Evolutionary conservation across 176 grass and related monocot genomes (phyloP), one percentile per base, ranked within the genome.

Genomic region (Puccinellia tenuiflora): DNA sequence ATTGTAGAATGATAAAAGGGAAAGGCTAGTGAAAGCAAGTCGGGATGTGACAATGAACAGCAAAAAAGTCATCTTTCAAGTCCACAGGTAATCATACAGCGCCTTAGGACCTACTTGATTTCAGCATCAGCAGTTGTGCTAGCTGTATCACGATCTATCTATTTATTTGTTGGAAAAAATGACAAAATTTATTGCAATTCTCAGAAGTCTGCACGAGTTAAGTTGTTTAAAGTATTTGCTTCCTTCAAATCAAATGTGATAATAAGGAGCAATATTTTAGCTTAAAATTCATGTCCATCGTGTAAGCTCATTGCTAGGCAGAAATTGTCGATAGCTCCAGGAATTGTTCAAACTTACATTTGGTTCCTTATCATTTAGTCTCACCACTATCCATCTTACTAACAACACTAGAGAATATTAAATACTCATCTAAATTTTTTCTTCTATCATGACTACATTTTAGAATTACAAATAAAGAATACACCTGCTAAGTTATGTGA

Each of bases 31-130:
- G 20, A 98, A 98, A 76, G 89, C 91, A 51, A 98, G 96, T 92
- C 96, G 96, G 59, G 96, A 98, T 85, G 83, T 98, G 52, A 98
- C 96, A 62, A 98, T 98, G 87, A 95, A 98, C 73, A 98, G 96
- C 78, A 98, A 98, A 83, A 98, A 98, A 73, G 92, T 95, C 67
- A 98, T 98, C 82, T 98, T 98, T 86, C 96, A 98, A 84, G 96
- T 98, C 30, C 96, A 98, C 72, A 98, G 96, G 96, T 91, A 78
- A 79, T 85, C n/a, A 61, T 50, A 29, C 21, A 79, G 68, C 30
- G 18, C 6, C 20, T 12, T 86, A 21, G n/a, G 54, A 25, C 52
- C 62, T 57, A 6, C 73, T 84, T 80, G 6, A 79, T 71, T 79
- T 83, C 1, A n/a, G 48, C 1, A 35, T 73, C 47, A 34, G 22